Percentiles rank a stretch among this genome's conserved stretches.
These are phyloP conservation scores for Papiliotrema terrestris DNA, from an alignment of 1,284 basidiomycete species.

Conservation along the genomic window DNA sequence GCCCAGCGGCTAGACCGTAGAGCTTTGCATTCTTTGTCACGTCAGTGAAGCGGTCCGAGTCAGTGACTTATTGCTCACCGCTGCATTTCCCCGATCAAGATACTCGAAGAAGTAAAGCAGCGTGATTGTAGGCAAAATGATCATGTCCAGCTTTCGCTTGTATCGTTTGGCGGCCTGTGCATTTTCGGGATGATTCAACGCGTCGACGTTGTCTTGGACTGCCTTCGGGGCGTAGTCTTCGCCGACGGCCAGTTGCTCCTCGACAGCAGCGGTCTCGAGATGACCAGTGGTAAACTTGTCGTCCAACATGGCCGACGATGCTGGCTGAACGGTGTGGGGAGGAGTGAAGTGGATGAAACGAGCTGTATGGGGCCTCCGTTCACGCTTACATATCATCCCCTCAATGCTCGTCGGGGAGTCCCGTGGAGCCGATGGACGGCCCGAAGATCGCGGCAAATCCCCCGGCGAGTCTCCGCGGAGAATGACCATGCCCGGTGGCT, in stretches of 20 bases:
- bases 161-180: background rate
- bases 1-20: constrained; percentile 17
- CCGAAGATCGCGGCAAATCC: too few relatives aligned
- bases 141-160: background rate
- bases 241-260: background rate
- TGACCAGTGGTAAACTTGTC: background rate
- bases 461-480: too few relatives aligned
- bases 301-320: background rate
- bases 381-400: too few relatives aligned
- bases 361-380: too few relatives aligned
- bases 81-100: constrained; percentile 18
- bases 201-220: background rate
- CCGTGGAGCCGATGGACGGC: too few relatives aligned
- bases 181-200: background rate
- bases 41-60: too few relatives aligned
- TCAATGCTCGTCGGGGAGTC: too few relatives aligned
- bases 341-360: too few relatives aligned
- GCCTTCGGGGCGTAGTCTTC: constrained; percentile 1
- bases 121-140: constrained; percentile 1
- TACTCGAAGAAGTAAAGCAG: constrained; percentile 2
- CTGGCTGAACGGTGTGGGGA: too few relatives aligned
- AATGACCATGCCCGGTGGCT: too few relatives aligned
- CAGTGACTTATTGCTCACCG: background rate
- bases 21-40: constrained; percentile 25
- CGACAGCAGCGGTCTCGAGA: background rate